Evolutionary conservation across 2,329 filamentous ascomycete genomes (phyloP), one percentile per base, ranked within the genome.

Genomic region (Beauveria australis): DNA sequence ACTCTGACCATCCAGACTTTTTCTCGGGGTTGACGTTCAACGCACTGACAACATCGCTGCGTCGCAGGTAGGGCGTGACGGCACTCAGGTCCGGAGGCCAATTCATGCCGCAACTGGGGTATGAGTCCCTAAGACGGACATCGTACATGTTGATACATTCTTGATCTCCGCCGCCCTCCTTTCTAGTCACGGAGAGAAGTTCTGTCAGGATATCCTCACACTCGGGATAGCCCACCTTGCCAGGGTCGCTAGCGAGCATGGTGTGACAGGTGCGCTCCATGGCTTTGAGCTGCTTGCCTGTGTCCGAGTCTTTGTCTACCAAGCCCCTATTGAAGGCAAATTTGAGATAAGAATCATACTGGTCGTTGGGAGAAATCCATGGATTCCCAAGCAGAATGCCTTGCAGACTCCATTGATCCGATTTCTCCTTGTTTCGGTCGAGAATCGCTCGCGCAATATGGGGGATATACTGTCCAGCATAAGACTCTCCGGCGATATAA

Each of bases 111-210:
- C 94, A 99, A 64, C 87, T 88, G 5, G 90, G 89, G 73, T 84
- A 91, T 7, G 77, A 78, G 73, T 99, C 94, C 64, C 80, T 86
- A 52, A 97, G 81, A 52, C 93, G 90, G 58, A 97, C 83, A 72
- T 99, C 94, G 74, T 99, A 99, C 91, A 97, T 97, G 76, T 99
- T 99, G 72, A 87, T 73, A 73, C 95, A 99, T 53, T 81, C 75
- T 53, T 81, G 75, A 47, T 82, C 72, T 54, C 80, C 79, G 60
- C 81, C 53, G 22, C 43, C 73, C 22, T 79, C 78, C 12, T 70
- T 77, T 57, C 82, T 79, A 2, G 90, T 92, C 53, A 86, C 72
- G 33, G 80, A 76, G 4, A 97, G 81, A 55, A 97, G 84, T 10
- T 85, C 78, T 60, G 86, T 81, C 66, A 99, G 79, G 53, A 99